Percentiles rank a stretch among this genome's conserved stretches.
phyloP scores from a whole-genome alignment of 2,329 filamentous ascomycete genomes.

The Fusarium longipes region DNA sequence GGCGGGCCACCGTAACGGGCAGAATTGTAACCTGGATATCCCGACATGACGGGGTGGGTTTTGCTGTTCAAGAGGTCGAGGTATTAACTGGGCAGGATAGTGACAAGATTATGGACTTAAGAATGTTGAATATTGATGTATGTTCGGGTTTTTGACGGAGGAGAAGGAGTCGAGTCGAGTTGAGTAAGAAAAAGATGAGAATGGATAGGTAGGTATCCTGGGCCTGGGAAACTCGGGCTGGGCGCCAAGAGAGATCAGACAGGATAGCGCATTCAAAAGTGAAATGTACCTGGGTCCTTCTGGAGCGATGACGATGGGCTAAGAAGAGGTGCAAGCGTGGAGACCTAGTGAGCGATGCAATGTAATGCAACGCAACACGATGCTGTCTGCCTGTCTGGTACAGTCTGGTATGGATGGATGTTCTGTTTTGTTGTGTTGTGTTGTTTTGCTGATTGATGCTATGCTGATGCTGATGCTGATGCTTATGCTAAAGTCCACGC shows the following conservation, averaged over 20 bases:
- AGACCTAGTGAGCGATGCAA: constrained; percentile 15
- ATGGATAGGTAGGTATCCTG: neutral
- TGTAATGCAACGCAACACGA: too few relatives aligned
- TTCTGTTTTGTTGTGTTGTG: neutral
- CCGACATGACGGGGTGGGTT: constrained; percentile 63
- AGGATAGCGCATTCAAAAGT: constrained; percentile 24
- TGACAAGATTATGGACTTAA: constrained; percentile 5
- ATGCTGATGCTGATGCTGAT: constrained; percentile 21
- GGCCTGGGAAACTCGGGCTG: constrained; percentile 30
- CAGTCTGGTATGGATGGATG: neutral
- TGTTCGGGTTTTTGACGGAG: constrained; percentile 25
- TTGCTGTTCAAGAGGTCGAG: neutral
- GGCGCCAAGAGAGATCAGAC: constrained; percentile 38
- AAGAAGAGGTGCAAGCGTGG: constrained; percentile 1
- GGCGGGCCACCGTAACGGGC: constrained; percentile 56
- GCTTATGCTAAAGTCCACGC: constrained; percentile 30
- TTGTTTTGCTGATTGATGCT: constrained; percentile 17
- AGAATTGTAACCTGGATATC: constrained; percentile 68
- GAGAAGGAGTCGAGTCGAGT: constrained; percentile 11
- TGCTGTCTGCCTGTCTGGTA: neutral
- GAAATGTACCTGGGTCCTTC: constrained; percentile 23
- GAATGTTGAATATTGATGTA: constrained; percentile 10
- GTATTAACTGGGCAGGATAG: neutral
- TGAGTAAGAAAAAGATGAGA: constrained; percentile 21
- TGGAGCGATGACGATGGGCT: constrained; percentile 27